Evolutionary conservation across 2,329 filamentous ascomycete genomes (phyloP).

Genomic region (Tolypocladium tropicale): DNA sequence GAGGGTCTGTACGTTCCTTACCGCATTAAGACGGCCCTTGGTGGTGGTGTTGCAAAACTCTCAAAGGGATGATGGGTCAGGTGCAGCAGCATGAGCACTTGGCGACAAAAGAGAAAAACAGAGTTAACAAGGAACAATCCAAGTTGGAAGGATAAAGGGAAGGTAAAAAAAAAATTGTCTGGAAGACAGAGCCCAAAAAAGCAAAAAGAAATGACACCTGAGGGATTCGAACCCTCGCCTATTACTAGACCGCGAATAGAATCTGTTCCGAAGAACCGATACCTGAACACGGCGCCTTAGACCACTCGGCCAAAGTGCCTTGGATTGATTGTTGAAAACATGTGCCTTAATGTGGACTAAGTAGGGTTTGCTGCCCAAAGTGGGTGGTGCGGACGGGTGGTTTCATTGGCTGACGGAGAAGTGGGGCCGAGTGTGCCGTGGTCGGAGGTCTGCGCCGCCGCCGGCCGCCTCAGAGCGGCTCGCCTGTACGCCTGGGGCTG

Average conservation of each 20-base stretch:
- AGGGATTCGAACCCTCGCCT: slow-evolving; percentile 21
- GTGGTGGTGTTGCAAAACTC: no score
- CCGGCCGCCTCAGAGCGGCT: no score
- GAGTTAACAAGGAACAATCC: background rate
- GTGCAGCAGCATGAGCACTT: no score
- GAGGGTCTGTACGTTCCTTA: no score
- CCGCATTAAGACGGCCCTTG: no score
- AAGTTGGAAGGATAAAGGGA: no score
- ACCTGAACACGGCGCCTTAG: slow-evolving; percentile 13
- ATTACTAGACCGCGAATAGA: slow-evolving; percentile 16
- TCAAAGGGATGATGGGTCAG: no score
- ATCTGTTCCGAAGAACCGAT: background rate
- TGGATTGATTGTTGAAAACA: background rate
- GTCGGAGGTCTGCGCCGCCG: background rate
- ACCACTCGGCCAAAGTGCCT: slow-evolving; percentile 17
- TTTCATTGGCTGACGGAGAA: background rate
- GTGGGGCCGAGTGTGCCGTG: background rate
- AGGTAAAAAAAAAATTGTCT: background rate
- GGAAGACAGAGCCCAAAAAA: background rate
- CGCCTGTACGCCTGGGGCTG: no score
- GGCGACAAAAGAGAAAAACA: background rate
- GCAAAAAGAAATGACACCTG: slow-evolving; percentile 13
- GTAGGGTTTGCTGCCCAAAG: background rate
- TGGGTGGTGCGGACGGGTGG: background rate
- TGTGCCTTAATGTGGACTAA: background rate